Percentiles rank a stretch among this genome's conserved stretches.
Evolutionary conservation across 805 yeast species (phyloP).

Genomic region (Suhomyces sp.): DNA sequence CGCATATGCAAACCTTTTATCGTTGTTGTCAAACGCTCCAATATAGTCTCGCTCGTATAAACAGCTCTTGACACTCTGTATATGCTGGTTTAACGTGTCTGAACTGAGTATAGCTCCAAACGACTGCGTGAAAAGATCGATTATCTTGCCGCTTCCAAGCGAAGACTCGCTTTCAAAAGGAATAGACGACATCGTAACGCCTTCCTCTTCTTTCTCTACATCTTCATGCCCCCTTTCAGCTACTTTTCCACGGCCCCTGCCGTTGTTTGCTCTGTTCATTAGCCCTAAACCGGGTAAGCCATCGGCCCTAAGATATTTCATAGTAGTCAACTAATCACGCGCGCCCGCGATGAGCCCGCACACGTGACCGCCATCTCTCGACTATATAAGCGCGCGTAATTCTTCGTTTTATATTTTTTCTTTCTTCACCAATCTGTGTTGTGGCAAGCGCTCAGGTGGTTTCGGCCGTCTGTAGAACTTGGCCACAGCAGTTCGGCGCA

Average conservation of each 20-base stretch:
- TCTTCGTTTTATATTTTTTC: not conserved
- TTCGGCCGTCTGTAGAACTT: conserved; percentile 37
- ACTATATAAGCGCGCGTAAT: not conserved
- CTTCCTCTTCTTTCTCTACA: not conserved
- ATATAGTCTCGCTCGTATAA: conserved; percentile 68
- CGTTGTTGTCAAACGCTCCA: conserved; percentile 62
- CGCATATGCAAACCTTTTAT: conserved; percentile 71
- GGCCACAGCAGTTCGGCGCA: conserved; percentile 66
- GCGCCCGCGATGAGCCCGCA: not conserved
- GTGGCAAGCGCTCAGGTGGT: conserved; percentile 43
- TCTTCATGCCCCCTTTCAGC: conserved; percentile 23
- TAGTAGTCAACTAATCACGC: not conserved
- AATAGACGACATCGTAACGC: conserved; percentile 16
- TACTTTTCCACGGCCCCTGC: conserved; percentile 13
- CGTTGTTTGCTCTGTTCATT: not conserved
- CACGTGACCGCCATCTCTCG: not conserved
- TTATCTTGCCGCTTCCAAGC: conserved; percentile 32
- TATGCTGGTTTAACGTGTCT: conserved; percentile 36
- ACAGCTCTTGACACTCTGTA: conserved; percentile 69
- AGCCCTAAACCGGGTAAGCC: conserved; percentile 1
- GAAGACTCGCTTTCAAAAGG: conserved; percentile 34
- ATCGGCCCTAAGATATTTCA: not conserved
- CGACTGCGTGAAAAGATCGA: conserved; percentile 33
- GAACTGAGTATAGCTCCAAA: conserved; percentile 34
- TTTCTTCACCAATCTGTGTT: conserved; percentile 51